A percentile compares a stretch with the other conserved stretches of the same genome.
Evolutionary conservation across 2,329 filamentous ascomycete species (phyloP).

Genomic region (Dryadomyces quercivorus): DNA sequence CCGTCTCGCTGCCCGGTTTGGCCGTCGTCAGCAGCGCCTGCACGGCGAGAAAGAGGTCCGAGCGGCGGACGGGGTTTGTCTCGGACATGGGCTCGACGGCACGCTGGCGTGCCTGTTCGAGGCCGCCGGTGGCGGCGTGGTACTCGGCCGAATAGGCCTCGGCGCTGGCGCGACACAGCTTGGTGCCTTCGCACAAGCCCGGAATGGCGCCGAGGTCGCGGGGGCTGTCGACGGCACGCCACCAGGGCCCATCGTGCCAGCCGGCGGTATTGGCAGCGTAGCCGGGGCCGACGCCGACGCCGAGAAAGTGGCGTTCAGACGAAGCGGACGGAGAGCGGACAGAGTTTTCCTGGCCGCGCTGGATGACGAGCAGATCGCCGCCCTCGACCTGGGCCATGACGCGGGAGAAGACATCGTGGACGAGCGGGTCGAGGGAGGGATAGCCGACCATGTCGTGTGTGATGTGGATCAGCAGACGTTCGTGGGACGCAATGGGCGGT

Average conservation of each 20-base stretch:
- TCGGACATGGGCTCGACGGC: constrained; percentile 71
- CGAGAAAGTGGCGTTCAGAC: constrained; percentile 17
- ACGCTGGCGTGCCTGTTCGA: constrained; percentile 67
- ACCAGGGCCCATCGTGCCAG: constrained; percentile 96
- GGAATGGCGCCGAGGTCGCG: constrained; percentile 71
- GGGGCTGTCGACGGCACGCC: constrained; percentile 58
- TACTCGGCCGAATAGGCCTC: constrained; percentile 82
- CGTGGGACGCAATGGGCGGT: constrained; percentile 91
- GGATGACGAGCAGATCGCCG: constrained; percentile 85
- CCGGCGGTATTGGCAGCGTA: constrained; percentile 31
- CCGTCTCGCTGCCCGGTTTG: constrained; percentile 34
- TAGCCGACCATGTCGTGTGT: constrained; percentile 94
- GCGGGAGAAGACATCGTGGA: constrained; percentile 81
- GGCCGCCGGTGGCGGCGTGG: constrained; percentile 59
- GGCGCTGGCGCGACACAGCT: constrained; percentile 78
- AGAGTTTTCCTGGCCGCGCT: constrained; percentile 78
- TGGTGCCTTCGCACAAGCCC: constrained; percentile 75
- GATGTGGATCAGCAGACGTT: constrained; percentile 92
- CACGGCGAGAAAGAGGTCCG: constrained; percentile 90
- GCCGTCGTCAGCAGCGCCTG: constrained; percentile 59
- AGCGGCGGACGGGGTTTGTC: constrained; percentile 79
- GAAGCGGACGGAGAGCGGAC: constrained; percentile 36
- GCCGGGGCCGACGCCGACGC: constrained; percentile 19
- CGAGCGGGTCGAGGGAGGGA: constrained; percentile 82
- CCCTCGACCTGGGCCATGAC: constrained; percentile 99